phyloP scores from a whole-genome alignment of 768 basidiomycete species.

The Galerina sulciceps region DNA sequence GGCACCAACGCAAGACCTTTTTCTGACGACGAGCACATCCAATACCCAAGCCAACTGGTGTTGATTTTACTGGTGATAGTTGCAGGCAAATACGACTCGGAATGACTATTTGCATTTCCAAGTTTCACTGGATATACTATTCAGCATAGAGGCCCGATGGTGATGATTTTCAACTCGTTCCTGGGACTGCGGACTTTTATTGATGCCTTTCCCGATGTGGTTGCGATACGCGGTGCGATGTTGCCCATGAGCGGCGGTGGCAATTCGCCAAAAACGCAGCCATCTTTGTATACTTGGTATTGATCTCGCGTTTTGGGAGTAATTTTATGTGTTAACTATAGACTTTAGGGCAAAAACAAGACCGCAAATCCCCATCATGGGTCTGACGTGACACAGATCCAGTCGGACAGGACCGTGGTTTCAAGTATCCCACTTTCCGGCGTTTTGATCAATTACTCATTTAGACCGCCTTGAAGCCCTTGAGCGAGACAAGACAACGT shows the following conservation, averaged over 20 bases:
- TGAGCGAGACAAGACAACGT: not conserved
- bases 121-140: too few relatives aligned
- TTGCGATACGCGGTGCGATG: not conserved
- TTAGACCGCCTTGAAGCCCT: not conserved
- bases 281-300: not conserved
- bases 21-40: too few relatives aligned
- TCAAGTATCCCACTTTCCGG: not conserved
- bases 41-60: too few relatives aligned
- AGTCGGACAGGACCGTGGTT: not conserved
- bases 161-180: not conserved
- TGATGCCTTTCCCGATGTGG: not conserved
- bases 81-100: too few relatives aligned
- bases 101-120: too few relatives aligned
- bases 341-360: not conserved
- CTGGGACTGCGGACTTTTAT: conserved; percentile 7
- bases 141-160: not conserved
- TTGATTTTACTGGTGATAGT: too few relatives aligned
- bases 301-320: not conserved
- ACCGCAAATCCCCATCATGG: conserved; percentile 11
- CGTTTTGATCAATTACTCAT: not conserved
- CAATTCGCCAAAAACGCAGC: not conserved
- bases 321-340: not conserved
- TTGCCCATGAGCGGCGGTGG: not conserved
- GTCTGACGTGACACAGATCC: conserved; percentile 14
- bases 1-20: too few relatives aligned